Base-by-base conservation (phyloP, 306 rosid genomes). In the Herpetospermum pedunculosum region DNA sequence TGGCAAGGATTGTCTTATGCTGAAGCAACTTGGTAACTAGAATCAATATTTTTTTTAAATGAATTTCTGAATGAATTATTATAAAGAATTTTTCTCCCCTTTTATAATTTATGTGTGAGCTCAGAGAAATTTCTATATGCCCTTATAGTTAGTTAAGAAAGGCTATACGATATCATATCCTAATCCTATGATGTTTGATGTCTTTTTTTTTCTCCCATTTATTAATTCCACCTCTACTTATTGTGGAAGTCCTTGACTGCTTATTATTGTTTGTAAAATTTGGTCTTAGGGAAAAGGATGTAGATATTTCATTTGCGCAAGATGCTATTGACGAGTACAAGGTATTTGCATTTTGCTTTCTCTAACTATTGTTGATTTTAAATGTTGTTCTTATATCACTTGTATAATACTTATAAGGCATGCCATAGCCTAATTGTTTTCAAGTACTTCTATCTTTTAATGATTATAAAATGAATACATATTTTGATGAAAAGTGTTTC, bases 1-100 rank as follows among this genome's bases (percentile, higher is more conserved):
- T 95, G 99, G 99, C 97, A 92, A 75, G 99, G 99, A 76, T 80
- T 95, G 77, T 95, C 99, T 75, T 95, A 95, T 83, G 99, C 99
- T 47, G 99, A 95, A 85, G 99, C 88, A 14, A 95, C 99, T 62
- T 95, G 99, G 99, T 95, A 85, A 65, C 59, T 48, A 12, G 35
- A 77, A 75, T 44, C 25, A 53, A 38, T 30, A 69, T 76, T 73
- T 52, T 28, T 15, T 15, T 0, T n/a, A n/a, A 47, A 30, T 46
- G 26, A 29, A 18, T n/a, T 70, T 28, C 41, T 70, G 43, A 16
- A 23, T 43, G 41, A 9, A 5, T 29, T 35, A 19, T 28, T 47
- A 18, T 48, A 28, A 15, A 47, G 43, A 28, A 9, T 70, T 18
- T 70, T 70, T 7, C 43, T 29, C 40, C 26, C 15, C 26, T 70